Evolutionary conservation across 768 basidiomycete species (phyloP).

Genomic region (Boletus rufocinnamomeus): DNA sequence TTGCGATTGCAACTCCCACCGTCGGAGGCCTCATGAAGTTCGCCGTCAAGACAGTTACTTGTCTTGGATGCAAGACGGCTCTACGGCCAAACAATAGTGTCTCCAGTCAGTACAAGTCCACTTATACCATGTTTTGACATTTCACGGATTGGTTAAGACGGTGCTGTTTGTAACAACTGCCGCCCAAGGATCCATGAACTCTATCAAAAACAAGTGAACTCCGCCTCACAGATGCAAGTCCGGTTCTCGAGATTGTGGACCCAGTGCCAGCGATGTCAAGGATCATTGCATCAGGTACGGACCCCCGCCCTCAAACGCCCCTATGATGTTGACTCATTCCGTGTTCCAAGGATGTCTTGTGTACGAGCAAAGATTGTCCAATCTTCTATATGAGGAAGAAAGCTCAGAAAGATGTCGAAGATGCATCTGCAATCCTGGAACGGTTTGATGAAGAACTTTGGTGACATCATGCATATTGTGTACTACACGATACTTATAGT

Average conservation of each 20-base stretch:
- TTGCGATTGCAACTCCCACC: conserved; percentile 95
- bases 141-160: conserved; percentile 49
- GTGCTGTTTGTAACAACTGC: conserved; percentile 95
- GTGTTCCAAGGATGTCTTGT: conserved; percentile 80
- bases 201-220: conserved; percentile 84
- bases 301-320: background rate
- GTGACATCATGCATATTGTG: conserved; percentile 38
- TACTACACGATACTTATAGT: background rate
- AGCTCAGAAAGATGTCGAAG: conserved; percentile 96
- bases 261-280: conserved; percentile 98
- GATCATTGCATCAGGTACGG: conserved; percentile 88
- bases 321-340: background rate
- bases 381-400: conserved; percentile 99
- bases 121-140: background rate
- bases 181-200: conserved; percentile 81
- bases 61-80: conserved; percentile 93
- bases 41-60: conserved; percentile 93
- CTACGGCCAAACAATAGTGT: conserved; percentile 76
- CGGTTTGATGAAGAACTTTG: conserved; percentile 80
- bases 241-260: conserved; percentile 97
- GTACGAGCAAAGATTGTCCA: conserved; percentile 95
- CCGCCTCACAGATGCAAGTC: conserved; percentile 80
- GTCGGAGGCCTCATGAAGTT: conserved; percentile 99
- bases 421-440: conserved; percentile 73
- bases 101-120: conserved; percentile 47